Percentiles rank a stretch among this genome's conserved stretches.
These are phyloP conservation scores for Combretum micranthum DNA, from an alignment of 345 rosid species.

Conservation along the genomic window DNA sequence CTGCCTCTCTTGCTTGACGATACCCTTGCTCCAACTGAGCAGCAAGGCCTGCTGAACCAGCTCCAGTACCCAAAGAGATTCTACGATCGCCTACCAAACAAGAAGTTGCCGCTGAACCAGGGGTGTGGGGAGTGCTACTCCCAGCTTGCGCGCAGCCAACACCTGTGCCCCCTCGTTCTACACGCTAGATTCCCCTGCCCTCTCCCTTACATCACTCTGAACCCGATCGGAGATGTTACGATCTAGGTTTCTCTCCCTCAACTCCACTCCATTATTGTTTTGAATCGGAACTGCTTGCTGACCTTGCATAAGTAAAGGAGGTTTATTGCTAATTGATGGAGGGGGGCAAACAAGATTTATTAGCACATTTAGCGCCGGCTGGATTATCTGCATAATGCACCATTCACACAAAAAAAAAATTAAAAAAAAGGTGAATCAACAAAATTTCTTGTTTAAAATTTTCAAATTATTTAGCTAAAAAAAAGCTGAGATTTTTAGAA, in stretches of 20 bases:
- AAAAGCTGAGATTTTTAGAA: neutral
- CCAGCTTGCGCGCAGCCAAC: conserved; percentile 28
- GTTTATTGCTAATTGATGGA: conserved; percentile 91
- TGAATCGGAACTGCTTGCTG: conserved; percentile 45
- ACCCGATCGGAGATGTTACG: conserved; percentile 36
- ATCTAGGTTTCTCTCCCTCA: conserved; percentile 38
- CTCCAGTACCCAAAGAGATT: conserved; percentile 89
- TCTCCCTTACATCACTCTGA: conserved; percentile 47
- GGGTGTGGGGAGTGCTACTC: conserved; percentile 45
- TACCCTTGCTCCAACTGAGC: conserved; percentile 96
- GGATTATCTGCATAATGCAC: conserved; percentile 63
- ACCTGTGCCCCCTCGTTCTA: conserved; percentile 34
- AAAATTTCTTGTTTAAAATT: neutral
- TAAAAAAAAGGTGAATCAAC: neutral
- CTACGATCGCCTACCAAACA: conserved; percentile 96
- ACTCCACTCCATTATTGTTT: conserved; percentile 31
- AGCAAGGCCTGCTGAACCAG: conserved; percentile 99
- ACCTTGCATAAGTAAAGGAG: conserved; percentile 45
- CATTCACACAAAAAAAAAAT: neutral
- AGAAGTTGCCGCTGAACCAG: conserved; percentile 56
- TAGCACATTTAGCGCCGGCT: conserved; percentile 85
- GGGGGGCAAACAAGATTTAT: conserved; percentile 98
- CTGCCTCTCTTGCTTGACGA: conserved; percentile 91
- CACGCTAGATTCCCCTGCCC: conserved; percentile 39
- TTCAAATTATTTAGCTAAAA: neutral